Conservation (phyloP, 148 eudicot species). For the Polygonum aviculare region DNA sequence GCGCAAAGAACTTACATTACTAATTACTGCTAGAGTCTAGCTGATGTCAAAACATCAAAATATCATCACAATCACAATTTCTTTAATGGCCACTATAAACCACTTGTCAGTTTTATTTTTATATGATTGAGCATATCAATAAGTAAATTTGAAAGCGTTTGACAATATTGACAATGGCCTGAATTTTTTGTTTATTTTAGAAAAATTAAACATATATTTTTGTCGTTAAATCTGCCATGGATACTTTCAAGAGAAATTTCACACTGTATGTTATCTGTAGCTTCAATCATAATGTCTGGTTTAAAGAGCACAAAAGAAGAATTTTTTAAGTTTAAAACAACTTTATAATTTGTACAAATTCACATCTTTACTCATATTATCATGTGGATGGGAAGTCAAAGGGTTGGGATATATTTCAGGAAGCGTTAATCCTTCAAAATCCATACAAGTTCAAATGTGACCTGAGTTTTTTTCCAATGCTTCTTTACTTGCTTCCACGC, state of each 20-base stretch:
- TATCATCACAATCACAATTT: too few species aligned
- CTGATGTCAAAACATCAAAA: not conserved
- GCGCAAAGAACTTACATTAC: not conserved
- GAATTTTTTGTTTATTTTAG: too few species aligned
- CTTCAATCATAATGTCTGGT: not conserved
- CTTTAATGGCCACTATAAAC: not conserved
- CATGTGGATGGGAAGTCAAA: not conserved
- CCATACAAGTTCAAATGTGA: not conserved
- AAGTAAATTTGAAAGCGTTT: not conserved
- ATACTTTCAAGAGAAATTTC: not conserved
- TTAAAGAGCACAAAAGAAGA: not conserved
- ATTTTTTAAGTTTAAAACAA: not conserved
- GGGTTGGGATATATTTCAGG: not conserved
- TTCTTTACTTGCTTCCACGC: not conserved
- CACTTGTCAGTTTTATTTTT: not conserved
- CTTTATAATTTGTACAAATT: not conserved
- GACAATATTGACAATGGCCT: not conserved
- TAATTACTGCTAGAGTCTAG: not conserved
- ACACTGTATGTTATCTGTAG: not conserved
- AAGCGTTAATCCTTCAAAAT: not conserved
- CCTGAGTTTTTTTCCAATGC: not conserved
- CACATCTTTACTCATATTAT: not conserved
- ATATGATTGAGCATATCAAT: not conserved
- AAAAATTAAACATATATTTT: too few species aligned
- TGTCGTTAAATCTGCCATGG: not conserved